Evolutionary conservation across 2,329 filamentous ascomycete species (phyloP), one percentile per base, ranked within the genome.

Genomic region (Trichoderma hamatum): DNA sequence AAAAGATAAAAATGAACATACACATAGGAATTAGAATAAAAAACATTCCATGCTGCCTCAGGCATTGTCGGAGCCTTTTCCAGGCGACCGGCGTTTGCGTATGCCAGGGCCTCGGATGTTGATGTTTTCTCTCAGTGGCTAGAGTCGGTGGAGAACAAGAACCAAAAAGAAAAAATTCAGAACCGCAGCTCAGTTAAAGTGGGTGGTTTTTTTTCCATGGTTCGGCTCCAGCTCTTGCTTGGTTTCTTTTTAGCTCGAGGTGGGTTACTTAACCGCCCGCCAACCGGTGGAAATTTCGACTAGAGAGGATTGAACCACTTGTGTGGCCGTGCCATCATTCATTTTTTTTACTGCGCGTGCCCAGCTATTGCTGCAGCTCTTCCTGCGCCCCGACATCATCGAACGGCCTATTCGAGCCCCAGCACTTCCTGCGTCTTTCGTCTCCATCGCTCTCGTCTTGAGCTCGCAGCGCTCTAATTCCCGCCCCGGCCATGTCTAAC

Each of bases 401-500:
- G 49, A 54, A 73, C 66, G 75, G 54, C 28, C 39, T 34, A 34
- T 72, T 72, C 72, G 72, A 56, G 66, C 69, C 67, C 69, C 68
- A 71, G 56, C 64, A 60, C 69, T 71, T 72, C 24, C 69, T 73
- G 71, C 74, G 73, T 72, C 72, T 72, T 69, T 75, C 73, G 70
- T 72, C 75, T 72, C 65, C 69, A 73, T 72, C 70, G n/a, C n/a
- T 63, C 63, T 71, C n/a, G 46, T 74, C 70, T 70, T 67, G 71
- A 67, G 52, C 70, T 70, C 70, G 36, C 60, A 69, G 71, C 71
- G 71, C 75, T 74, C 70, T 71, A 64, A 52, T 68, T 70, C 61
- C 71, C 68, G 66, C 70, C 72, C 72, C 72, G 73, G 43, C 63
- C 73, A 84, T 83, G 81, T 80, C 82, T 70, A 81, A 81, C 78